Percentiles rank a stretch among this genome's conserved stretches.
These are phyloP conservation scores for Pseudogymnoascus sp. DNA, from an alignment of 2,329 filamentous ascomycete species.

Conservation along the genomic window DNA sequence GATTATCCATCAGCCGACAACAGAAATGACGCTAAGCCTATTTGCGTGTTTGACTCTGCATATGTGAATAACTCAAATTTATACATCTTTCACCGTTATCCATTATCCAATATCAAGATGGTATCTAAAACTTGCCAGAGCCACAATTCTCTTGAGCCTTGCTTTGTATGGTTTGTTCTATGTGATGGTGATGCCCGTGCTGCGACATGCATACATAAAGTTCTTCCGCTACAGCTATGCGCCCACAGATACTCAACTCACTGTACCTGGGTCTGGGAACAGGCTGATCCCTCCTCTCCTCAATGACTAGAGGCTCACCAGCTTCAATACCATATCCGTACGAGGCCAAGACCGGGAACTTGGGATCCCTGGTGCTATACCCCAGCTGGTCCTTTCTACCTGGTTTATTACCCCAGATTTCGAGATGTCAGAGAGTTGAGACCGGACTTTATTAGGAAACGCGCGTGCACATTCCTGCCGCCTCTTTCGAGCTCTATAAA, in stretches of 20 bases:
- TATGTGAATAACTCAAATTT: too few relatives aligned
- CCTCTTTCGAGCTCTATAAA: too few relatives aligned
- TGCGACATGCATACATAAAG: not conserved
- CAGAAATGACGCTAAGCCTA: not conserved
- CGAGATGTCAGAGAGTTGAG: not conserved
- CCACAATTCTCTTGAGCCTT: not conserved
- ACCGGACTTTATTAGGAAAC: too few relatives aligned
- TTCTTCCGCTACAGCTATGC: not conserved
- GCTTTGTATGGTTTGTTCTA: not conserved
- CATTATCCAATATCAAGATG: not conserved
- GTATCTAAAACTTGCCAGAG: not conserved
- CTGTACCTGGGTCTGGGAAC: not conserved
- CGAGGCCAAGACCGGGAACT: not conserved
- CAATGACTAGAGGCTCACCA: not conserved
- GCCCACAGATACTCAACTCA: not conserved
- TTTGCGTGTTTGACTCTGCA: not conserved
- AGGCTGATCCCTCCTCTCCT: not conserved
- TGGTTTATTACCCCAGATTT: not conserved
- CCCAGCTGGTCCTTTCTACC: not conserved
- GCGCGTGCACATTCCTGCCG: too few relatives aligned
- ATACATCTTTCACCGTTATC: conserved; percentile 17
- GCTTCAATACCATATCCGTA: not conserved
- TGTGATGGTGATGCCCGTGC: not conserved
- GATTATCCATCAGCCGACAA: not conserved
- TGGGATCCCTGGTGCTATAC: not conserved